Evolutionary conservation across 2,329 filamentous ascomycete genomes (phyloP).

Genomic region (Cyphellophora attinorum): DNA sequence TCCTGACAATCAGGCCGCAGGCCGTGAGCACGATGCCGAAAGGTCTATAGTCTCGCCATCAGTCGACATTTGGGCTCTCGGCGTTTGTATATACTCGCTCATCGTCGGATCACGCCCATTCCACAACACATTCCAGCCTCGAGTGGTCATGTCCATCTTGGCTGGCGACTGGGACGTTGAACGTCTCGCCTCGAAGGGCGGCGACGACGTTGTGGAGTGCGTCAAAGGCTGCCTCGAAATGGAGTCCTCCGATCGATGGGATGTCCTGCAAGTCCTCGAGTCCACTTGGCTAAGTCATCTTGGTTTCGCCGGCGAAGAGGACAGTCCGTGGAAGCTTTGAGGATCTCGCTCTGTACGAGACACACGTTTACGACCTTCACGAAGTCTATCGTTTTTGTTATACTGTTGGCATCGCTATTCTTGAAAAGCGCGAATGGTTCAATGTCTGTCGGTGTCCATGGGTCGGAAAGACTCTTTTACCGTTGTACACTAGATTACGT

Average conservation of each 20-base stretch:
- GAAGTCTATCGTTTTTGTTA: too few relatives aligned
- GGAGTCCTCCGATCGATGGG: slow-evolving; percentile 46
- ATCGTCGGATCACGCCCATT: slow-evolving; percentile 55
- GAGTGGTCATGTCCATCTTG: slow-evolving; percentile 50
- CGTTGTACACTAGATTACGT: too few relatives aligned
- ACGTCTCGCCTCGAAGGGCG: slow-evolving; percentile 11
- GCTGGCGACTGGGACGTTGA: slow-evolving; percentile 48
- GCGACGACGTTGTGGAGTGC: slow-evolving; percentile 42
- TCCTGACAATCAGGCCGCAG: not conserved
- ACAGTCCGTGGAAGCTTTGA: slow-evolving; percentile 1
- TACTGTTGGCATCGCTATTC: too few relatives aligned
- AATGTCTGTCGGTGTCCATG: too few relatives aligned
- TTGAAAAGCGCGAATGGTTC: too few relatives aligned
- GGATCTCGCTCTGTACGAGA: not conserved
- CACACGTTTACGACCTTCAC: not conserved
- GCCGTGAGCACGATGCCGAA: slow-evolving; percentile 2
- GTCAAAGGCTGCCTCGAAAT: slow-evolving; percentile 51
- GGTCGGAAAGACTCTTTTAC: too few relatives aligned
- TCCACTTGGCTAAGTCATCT: slow-evolving; percentile 44
- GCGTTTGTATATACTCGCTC: slow-evolving; percentile 53
- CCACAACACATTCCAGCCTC: slow-evolving; percentile 49
- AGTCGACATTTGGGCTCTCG: slow-evolving; percentile 59
- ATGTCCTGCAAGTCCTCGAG: slow-evolving; percentile 45
- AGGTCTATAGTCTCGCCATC: slow-evolving; percentile 35
- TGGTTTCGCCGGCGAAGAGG: slow-evolving; percentile 7